These are phyloP conservation scores for Podaxis sp. DNA, from an alignment of 768 basidiomycete species.

Conservation along the genomic window DNA sequence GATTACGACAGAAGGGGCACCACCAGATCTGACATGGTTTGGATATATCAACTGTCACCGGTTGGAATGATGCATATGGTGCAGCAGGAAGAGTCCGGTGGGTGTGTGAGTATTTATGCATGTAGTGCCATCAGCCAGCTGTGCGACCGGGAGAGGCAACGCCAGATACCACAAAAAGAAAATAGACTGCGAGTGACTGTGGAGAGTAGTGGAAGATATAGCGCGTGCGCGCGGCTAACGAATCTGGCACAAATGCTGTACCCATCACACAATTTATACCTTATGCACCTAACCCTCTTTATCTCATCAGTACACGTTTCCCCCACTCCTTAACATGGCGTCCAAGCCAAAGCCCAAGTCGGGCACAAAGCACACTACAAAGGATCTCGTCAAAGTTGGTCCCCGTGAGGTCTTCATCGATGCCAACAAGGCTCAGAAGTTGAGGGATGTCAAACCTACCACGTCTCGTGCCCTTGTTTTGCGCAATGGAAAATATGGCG, in stretches of 20 bases:
- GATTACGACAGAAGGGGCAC: background rate
- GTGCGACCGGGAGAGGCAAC: too few species aligned
- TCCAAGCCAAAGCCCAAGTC: slow-evolving; percentile 20
- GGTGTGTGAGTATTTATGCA: background rate
- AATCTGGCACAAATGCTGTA: too few species aligned
- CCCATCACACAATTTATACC: background rate
- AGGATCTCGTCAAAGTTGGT: slow-evolving; percentile 16
- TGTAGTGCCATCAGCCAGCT: too few species aligned
- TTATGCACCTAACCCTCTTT: background rate
- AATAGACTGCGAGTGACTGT: too few species aligned
- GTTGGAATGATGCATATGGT: slow-evolving; percentile 1
- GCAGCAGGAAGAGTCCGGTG: background rate
- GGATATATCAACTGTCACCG: background rate
- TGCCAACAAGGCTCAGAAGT: slow-evolving; percentile 14
- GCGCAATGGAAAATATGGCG: slow-evolving; percentile 74
- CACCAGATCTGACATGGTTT: slow-evolving; percentile 4
- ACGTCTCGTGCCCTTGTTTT: slow-evolving; percentile 74
- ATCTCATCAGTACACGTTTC: background rate
- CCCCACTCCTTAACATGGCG: slow-evolving; percentile 21
- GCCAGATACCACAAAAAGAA: too few species aligned
- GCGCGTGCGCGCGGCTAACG: too few species aligned
- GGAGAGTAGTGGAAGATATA: too few species aligned
- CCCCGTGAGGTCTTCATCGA: slow-evolving; percentile 19
- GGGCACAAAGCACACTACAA: slow-evolving; percentile 4
- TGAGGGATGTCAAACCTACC: slow-evolving; percentile 45